phyloP scores from a whole-genome alignment of 2,329 filamentous ascomycete genomes.

The Phyllosticta citribraziliensis region DNA sequence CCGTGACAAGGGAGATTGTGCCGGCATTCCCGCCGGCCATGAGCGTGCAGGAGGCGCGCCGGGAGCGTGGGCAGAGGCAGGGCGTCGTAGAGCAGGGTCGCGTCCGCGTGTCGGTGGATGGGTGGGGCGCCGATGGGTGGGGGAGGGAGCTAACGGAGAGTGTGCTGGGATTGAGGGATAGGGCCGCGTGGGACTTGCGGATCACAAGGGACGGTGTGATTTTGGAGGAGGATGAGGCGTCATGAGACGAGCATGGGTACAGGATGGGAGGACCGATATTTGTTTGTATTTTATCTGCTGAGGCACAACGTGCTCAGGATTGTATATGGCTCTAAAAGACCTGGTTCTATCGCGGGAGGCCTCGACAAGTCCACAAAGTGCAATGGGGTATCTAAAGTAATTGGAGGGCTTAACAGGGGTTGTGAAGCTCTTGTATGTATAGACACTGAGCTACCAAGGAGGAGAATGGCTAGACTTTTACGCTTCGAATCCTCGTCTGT shows the following conservation, averaged over 20 bases:
- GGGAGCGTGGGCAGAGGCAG: not conserved
- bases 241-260: no score
- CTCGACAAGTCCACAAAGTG: not conserved
- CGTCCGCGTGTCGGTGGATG: not conserved
- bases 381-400: not conserved
- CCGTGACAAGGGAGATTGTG: constrained; percentile 24
- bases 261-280: no score
- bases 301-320: not conserved
- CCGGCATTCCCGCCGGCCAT: constrained; percentile 3
- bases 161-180: not conserved
- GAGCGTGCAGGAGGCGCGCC: not conserved
- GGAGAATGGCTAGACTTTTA: no score
- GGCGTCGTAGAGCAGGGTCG: not conserved
- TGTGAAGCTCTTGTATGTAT: not conserved
- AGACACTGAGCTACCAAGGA: no score
- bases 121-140: not conserved
- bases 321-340: not conserved
- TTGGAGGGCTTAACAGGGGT: not conserved
- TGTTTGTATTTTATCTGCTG: not conserved
- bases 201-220: not conserved
- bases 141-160: not conserved
- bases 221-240: not conserved
- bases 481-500: no score
- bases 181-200: not conserved
- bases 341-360: not conserved